Percentiles rank a stretch among this genome's conserved stretches.
phyloP scores from a whole-genome alignment of 2,329 filamentous ascomycete species.

The Stachybotrys chartarum region DNA sequence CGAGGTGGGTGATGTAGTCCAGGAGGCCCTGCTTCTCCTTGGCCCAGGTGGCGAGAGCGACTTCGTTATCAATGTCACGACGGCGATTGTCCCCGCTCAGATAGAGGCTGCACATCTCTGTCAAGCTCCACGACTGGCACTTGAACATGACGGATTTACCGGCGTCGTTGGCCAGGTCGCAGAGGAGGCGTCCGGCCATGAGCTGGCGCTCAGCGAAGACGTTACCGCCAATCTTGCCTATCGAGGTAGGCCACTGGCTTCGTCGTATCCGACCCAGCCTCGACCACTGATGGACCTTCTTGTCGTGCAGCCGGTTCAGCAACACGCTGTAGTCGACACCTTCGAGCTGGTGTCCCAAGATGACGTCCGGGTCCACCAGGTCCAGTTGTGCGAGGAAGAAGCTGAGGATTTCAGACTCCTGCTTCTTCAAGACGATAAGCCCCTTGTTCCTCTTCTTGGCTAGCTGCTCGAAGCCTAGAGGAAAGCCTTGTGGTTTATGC shows the following conservation, averaged over 20 bases:
- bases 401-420: constrained; percentile 76
- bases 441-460: constrained; percentile 66
- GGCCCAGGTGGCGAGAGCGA: constrained; percentile 76
- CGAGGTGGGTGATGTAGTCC: constrained; percentile 90
- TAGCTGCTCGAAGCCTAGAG: constrained; percentile 77
- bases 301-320: constrained; percentile 77
- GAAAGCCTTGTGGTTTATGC: constrained; percentile 61
- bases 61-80: constrained; percentile 83
- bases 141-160: constrained; percentile 96
- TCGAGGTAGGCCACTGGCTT: constrained; percentile 76
- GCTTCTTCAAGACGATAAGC: constrained; percentile 72
- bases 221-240: constrained; percentile 78
- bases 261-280: constrained; percentile 82
- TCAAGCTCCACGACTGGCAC: constrained; percentile 96
- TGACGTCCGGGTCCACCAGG: constrained; percentile 82
- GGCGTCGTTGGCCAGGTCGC: constrained; percentile 91
- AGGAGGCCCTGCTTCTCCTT: constrained; percentile 74
- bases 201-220: constrained; percentile 92
- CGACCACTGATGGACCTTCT: constrained; percentile 91
- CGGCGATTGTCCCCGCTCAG: constrained; percentile 66
- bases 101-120: constrained; percentile 94
- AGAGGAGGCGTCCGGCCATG: constrained; percentile 81
- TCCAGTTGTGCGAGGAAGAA: constrained; percentile 88
- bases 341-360: constrained; percentile 92
- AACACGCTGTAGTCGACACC: constrained; percentile 93